Evolutionary conservation across 352 stramenopile genomes (phyloP).

Genomic region (Elongisporangium undulatum): DNA sequence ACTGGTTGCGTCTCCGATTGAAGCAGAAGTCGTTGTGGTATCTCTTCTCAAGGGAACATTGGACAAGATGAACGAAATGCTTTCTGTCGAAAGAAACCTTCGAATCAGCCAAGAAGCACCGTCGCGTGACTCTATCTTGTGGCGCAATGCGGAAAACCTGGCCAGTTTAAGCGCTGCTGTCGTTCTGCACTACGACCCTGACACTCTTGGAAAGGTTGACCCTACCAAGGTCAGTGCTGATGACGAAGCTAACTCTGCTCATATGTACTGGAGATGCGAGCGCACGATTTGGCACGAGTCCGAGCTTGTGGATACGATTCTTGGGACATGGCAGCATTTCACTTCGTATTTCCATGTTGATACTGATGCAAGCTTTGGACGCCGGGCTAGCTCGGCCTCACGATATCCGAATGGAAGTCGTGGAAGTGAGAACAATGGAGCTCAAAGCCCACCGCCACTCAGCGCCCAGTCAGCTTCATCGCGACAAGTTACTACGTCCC

Average conservation of each 20-base stretch:
- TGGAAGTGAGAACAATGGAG: constrained; percentile 20
- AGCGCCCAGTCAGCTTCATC: not conserved
- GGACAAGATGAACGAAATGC: constrained; percentile 75
- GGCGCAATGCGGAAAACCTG: constrained; percentile 77
- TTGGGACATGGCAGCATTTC: constrained; percentile 81
- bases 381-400: constrained; percentile 43
- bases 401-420: constrained; percentile 18
- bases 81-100: constrained; percentile 65
- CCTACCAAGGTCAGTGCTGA: constrained; percentile 20
- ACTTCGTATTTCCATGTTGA: constrained; percentile 67
- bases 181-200: constrained; percentile 81
- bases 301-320: constrained; percentile 69
- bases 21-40: constrained; percentile 68
- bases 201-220: constrained; percentile 57
- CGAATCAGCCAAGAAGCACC: constrained; percentile 54
- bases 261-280: constrained; percentile 76
- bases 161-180: constrained; percentile 64
- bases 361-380: constrained; percentile 71
- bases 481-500: constrained; percentile 9
- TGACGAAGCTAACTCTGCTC: constrained; percentile 3
- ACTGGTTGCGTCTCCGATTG: constrained; percentile 52
- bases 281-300: constrained; percentile 69
- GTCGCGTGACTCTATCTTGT: constrained; percentile 68
- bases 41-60: constrained; percentile 68
- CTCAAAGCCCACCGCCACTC: constrained; percentile 39